Conservation (phyloP, 331 rosid species). For the Rosa hybrid region DNA sequence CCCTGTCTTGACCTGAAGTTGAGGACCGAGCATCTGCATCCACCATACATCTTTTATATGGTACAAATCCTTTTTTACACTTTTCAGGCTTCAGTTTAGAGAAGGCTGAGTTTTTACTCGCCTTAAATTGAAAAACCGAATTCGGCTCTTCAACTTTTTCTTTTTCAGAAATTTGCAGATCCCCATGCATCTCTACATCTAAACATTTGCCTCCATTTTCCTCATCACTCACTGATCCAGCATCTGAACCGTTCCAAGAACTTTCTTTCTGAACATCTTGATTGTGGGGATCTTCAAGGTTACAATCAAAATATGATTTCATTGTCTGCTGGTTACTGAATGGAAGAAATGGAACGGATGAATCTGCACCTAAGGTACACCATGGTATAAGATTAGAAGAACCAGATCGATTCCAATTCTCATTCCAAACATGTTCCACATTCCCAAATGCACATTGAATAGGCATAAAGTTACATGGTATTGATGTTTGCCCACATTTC, state of each 20-base stretch:
- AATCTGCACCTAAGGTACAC: constrained; percentile 35
- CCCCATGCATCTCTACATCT: constrained; percentile 31
- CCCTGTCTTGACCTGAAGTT: constrained; percentile 35
- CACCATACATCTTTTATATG: constrained; percentile 65
- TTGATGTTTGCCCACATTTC: constrained; percentile 16
- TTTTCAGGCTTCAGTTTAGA: constrained; percentile 31
- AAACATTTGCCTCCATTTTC: constrained; percentile 35
- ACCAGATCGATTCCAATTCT: constrained; percentile 33
- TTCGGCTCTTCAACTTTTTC: constrained; percentile 11
- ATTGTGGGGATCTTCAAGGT: constrained; percentile 29
- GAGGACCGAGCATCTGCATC: constrained; percentile 33
- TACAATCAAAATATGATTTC: constrained; percentile 25
- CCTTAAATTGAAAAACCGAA: constrained; percentile 14
- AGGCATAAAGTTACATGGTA: not conserved
- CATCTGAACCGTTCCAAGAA: constrained; percentile 50
- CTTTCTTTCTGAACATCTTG: constrained; percentile 47
- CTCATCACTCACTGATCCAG: constrained; percentile 37
- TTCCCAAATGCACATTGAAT: constrained; percentile 18
- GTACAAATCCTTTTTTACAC: constrained; percentile 62
- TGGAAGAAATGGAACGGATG: constrained; percentile 30
- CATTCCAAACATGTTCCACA: constrained; percentile 25
- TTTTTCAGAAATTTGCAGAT: not conserved
- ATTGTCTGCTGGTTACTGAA: constrained; percentile 29
- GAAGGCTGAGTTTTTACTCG: constrained; percentile 32
- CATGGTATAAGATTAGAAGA: constrained; percentile 38